Conservation (phyloP, 345 rosid genomes). For the Adansonia digitata region DNA sequence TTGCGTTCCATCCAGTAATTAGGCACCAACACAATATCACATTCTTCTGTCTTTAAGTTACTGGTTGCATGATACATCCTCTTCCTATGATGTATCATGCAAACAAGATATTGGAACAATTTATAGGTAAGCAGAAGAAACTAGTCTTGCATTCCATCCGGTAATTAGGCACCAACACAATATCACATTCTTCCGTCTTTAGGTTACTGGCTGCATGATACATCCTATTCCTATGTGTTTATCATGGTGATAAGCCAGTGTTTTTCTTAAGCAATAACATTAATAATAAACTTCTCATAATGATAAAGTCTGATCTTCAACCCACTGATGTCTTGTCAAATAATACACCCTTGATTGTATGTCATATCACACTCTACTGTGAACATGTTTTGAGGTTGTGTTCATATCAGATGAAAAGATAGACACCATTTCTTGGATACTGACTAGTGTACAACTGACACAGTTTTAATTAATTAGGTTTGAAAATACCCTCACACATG, state of each 20-base stretch:
- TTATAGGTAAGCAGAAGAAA: background rate
- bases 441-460: background rate
- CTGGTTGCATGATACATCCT: background rate
- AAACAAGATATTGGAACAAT: conserved; percentile 20
- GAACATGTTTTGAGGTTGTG: background rate
- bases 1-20: background rate
- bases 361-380: background rate
- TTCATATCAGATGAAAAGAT: background rate
- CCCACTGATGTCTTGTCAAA: background rate
- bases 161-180: background rate
- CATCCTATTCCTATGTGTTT: background rate
- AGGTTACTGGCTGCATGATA: background rate
- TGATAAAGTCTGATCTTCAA: background rate
- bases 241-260: background rate
- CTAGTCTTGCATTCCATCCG: background rate
- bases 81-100: no score
- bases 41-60: background rate
- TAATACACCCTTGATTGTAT: background rate
- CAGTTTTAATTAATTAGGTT: background rate
- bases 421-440: background rate
- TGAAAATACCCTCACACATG: background rate
- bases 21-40: background rate
- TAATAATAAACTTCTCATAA: background rate
- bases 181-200: background rate
- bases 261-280: background rate